Evolutionary conservation across 805 yeast genomes (phyloP).

Genomic region (Metschnikowia amazonensis): DNA sequence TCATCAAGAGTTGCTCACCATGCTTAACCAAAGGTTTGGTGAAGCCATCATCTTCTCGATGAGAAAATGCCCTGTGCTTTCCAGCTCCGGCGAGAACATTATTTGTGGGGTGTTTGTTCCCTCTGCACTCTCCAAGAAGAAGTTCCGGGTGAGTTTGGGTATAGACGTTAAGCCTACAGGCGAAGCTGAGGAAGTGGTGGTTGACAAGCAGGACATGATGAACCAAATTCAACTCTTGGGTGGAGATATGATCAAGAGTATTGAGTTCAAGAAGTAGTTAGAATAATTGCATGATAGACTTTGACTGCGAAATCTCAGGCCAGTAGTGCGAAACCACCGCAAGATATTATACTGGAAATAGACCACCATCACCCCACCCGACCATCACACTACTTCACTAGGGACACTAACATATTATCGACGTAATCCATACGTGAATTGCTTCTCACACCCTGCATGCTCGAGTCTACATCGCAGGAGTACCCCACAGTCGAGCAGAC

Average conservation of each 20-base stretch:
- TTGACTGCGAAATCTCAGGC: background rate
- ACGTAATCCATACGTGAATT: background rate
- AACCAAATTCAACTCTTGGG: slow-evolving; percentile 68
- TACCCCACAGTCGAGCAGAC: slow-evolving; percentile 40
- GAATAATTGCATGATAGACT: slow-evolving; percentile 2
- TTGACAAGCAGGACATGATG: slow-evolving; percentile 71
- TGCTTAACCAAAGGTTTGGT: slow-evolving; percentile 59
- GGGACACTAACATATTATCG: background rate
- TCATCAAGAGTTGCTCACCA: slow-evolving; percentile 53
- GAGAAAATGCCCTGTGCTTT: slow-evolving; percentile 50
- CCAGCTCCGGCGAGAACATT: slow-evolving; percentile 54
- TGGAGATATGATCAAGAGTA: slow-evolving; percentile 51
- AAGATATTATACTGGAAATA: background rate
- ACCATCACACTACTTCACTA: background rate
- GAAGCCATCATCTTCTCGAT: slow-evolving; percentile 69
- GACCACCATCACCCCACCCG: background rate
- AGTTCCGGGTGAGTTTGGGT: slow-evolving; percentile 77
- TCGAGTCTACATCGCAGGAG: background rate
- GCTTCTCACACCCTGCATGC: background rate
- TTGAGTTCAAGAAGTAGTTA: slow-evolving; percentile 33
- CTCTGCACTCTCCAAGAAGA: slow-evolving; percentile 50
- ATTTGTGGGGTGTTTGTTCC: slow-evolving; percentile 84
- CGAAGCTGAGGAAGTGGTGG: slow-evolving; percentile 48
- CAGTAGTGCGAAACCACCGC: background rate
- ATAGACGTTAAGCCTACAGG: slow-evolving; percentile 64